These are phyloP conservation scores for Penicillium paxilli DNA, from an alignment of 495 filamentous ascomycete genomes.

Conservation along the genomic window DNA sequence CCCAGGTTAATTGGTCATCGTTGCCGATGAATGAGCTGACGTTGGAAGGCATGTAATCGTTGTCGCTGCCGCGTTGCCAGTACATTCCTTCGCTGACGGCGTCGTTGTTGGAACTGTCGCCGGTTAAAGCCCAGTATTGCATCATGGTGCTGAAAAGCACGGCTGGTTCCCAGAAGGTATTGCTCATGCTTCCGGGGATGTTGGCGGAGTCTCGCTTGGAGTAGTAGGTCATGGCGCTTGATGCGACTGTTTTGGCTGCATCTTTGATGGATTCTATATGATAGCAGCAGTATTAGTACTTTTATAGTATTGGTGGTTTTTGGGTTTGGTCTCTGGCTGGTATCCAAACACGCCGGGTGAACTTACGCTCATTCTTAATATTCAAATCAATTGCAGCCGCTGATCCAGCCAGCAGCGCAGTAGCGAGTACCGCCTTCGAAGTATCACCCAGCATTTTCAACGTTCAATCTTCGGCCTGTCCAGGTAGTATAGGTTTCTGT, in stretches of 20 bases:
- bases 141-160: constrained; percentile 68
- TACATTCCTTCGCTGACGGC: constrained; percentile 53
- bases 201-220: constrained; percentile 56
- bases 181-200: constrained; percentile 51
- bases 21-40: constrained; percentile 56
- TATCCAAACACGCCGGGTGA: not conserved
- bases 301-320: not conserved
- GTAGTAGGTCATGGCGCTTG: constrained; percentile 67
- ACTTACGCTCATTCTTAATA: not conserved
- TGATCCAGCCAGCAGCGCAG: not conserved
- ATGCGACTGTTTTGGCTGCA: constrained; percentile 55
- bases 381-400: not conserved
- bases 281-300: not conserved
- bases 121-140: constrained; percentile 69
- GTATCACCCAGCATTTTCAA: not conserved
- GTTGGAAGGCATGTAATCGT: constrained; percentile 63
- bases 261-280: constrained; percentile 61
- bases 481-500: not conserved
- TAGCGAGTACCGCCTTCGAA: not conserved
- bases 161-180: constrained; percentile 69
- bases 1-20: constrained; percentile 72
- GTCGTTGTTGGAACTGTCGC: constrained; percentile 61
- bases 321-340: not conserved
- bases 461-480: not conserved
- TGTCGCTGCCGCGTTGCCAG: constrained; percentile 57